A percentile compares a stretch with the other conserved stretches of the same genome.
phyloP scores from a whole-genome alignment of 1,139 yeast species.

The Kazachstania sp. region DNA sequence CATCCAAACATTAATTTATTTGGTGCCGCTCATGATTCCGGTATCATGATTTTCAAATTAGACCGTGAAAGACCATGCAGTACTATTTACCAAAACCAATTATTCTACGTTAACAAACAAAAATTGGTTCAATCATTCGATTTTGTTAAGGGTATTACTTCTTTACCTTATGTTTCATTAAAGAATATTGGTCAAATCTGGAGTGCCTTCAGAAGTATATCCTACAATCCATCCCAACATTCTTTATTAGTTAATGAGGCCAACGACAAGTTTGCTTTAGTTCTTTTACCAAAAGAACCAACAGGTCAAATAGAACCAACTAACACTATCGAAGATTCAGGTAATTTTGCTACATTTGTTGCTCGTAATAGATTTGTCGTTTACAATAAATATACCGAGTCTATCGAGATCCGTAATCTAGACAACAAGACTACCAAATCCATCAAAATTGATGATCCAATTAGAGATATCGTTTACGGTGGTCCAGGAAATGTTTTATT shows the following conservation, averaged over 20 bases:
- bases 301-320: slow-evolving; percentile 90
- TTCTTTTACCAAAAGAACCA: slow-evolving; percentile 74
- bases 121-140: slow-evolving; percentile 80
- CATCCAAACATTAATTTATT: slow-evolving; percentile 88
- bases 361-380: slow-evolving; percentile 92
- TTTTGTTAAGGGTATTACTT: slow-evolving; percentile 48
- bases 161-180: slow-evolving; percentile 73
- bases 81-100: slow-evolving; percentile 57
- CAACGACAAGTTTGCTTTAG: slow-evolving; percentile 60
- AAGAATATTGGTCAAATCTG: slow-evolving; percentile 80
- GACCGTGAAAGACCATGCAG: slow-evolving; percentile 97
- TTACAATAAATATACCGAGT: slow-evolving; percentile 53
- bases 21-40: slow-evolving; percentile 95
- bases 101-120: slow-evolving; percentile 73
- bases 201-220: slow-evolving; percentile 75
- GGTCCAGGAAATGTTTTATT: slow-evolving; percentile 81
- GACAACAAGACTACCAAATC: slow-evolving; percentile 74
- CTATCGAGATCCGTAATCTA: slow-evolving; percentile 75
- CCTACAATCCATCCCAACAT: slow-evolving; percentile 89
- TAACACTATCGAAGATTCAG: slow-evolving; percentile 70
- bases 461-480: slow-evolving; percentile 65
- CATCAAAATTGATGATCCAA: slow-evolving; percentile 63
- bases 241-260: slow-evolving; percentile 71
- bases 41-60: slow-evolving; percentile 95
- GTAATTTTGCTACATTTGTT: slow-evolving; percentile 79